Percentiles rank a stretch among this genome's conserved stretches.
Conservation (phyloP, 495 filamentous ascomycete species). For the Penicillium silybi region DNA sequence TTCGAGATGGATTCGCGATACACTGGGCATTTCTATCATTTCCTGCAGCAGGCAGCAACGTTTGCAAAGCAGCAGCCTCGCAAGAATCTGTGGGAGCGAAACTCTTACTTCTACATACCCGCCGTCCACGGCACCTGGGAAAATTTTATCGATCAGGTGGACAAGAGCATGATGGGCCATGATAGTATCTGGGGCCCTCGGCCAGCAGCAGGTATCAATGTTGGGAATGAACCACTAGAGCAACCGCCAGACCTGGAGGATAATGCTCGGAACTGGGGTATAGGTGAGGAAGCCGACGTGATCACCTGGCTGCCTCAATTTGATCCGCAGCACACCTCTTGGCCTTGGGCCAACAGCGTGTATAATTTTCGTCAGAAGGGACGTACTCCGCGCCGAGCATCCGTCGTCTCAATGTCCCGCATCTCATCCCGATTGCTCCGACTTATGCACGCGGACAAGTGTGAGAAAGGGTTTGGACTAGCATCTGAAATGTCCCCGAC, state of each 20-base stretch:
- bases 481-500: no score
- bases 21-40: constrained; percentile 61
- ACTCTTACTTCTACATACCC: constrained; percentile 64
- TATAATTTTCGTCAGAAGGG: constrained; percentile 42
- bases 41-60: constrained; percentile 45
- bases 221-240: no score
- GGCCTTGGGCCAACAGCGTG: constrained; percentile 55
- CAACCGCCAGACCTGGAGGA: no score
- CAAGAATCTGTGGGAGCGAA: constrained; percentile 68
- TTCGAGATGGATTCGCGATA: constrained; percentile 67
- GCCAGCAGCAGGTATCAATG: constrained; percentile 33
- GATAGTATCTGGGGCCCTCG: constrained; percentile 56
- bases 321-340: constrained; percentile 55
- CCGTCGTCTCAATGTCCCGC: constrained; percentile 59
- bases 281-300: no score
- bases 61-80: constrained; percentile 61
- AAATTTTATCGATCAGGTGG: constrained; percentile 5
- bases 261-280: no score
- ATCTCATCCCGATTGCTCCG: constrained; percentile 57
- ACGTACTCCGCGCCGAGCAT: constrained; percentile 56
- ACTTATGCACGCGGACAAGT: constrained; percentile 61
- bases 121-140: constrained; percentile 47
- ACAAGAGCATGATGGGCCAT: neutral
- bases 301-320: constrained; percentile 67
- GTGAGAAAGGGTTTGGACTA: no score